phyloP scores from a whole-genome alignment of 768 basidiomycete species.

The Boletus eberwhitei region DNA sequence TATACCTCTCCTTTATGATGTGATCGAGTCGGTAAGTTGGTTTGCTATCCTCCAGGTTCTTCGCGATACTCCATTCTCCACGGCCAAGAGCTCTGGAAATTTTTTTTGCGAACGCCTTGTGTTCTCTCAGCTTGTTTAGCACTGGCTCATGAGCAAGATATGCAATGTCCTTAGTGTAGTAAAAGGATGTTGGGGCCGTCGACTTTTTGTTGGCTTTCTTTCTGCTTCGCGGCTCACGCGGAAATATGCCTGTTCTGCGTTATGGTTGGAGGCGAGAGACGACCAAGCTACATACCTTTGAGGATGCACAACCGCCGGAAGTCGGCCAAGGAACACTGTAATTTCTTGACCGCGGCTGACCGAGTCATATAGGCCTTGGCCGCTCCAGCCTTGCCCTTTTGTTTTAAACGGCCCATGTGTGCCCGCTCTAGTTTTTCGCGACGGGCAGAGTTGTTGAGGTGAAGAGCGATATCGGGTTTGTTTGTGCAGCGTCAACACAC shows the following conservation, averaged over 20 bases:
- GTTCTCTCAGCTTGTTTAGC: constrained; percentile 88
- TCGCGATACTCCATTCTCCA: constrained; percentile 93
- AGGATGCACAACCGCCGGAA: constrained; percentile 96
- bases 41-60: constrained; percentile 89
- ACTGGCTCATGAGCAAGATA: constrained; percentile 97
- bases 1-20: constrained; percentile 94
- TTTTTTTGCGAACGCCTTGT: constrained; percentile 98
- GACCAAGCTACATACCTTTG: constrained; percentile 62
- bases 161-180: constrained; percentile 96
- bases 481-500: constrained; percentile 33
- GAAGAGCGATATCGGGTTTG: constrained; percentile 15
- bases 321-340: constrained; percentile 95
- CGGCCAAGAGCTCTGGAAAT: constrained; percentile 88
- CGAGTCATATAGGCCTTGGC: constrained; percentile 91
- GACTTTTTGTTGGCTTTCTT: constrained; percentile 98
- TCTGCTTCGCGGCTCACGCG: constrained; percentile 87
- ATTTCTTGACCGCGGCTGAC: constrained; percentile 86
- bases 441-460: background rate
- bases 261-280: constrained; percentile 3
- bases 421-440: background rate
- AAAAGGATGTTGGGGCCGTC: constrained; percentile 95
- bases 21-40: constrained; percentile 92
- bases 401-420: constrained; percentile 70
- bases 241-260: constrained; percentile 77
- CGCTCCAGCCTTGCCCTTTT: constrained; percentile 88